Percentiles rank a stretch among this genome's conserved stretches.
Evolutionary conservation across 768 basidiomycete genomes (phyloP).

Genomic region (Russula sp.): DNA sequence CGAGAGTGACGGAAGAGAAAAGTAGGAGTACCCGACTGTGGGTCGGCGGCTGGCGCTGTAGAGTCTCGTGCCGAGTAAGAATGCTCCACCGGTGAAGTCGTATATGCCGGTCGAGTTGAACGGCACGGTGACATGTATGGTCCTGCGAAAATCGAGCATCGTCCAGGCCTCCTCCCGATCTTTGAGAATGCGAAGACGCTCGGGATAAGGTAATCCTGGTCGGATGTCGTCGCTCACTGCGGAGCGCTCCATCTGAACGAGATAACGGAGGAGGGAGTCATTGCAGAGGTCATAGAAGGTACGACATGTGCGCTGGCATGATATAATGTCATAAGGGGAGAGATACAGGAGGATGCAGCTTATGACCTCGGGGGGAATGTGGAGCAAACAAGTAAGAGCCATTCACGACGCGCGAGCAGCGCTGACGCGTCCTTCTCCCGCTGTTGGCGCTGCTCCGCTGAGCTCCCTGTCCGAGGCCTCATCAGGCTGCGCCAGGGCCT

Average conservation of each 20-base stretch:
- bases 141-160: slow-evolving; percentile 2
- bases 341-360: slow-evolving; percentile 6
- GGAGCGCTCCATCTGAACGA: slow-evolving; percentile 16
- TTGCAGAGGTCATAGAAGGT: not conserved
- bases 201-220: not conserved
- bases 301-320: slow-evolving; percentile 10
- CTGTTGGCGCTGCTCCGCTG: no score
- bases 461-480: no score
- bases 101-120: slow-evolving; percentile 20
- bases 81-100: slow-evolving; percentile 20
- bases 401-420: not conserved
- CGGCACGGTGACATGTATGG: slow-evolving; percentile 5
- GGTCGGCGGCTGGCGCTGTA: not conserved
- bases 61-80: slow-evolving; percentile 18
- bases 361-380: slow-evolving; percentile 13
- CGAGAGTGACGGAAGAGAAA: slow-evolving; percentile 8
- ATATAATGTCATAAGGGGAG: slow-evolving; percentile 1
- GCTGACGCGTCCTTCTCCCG: no score
- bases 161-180: slow-evolving; percentile 16
- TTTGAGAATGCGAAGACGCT: slow-evolving; percentile 11
- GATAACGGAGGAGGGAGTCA: slow-evolving; percentile 7
- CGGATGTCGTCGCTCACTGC: slow-evolving; percentile 11
- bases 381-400: slow-evolving; percentile 5
- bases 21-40: slow-evolving; percentile 14
- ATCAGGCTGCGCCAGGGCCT: no score